Evolutionary conservation across 1,284 basidiomycete species (phyloP).

Genomic region (Irpex sp.): DNA sequence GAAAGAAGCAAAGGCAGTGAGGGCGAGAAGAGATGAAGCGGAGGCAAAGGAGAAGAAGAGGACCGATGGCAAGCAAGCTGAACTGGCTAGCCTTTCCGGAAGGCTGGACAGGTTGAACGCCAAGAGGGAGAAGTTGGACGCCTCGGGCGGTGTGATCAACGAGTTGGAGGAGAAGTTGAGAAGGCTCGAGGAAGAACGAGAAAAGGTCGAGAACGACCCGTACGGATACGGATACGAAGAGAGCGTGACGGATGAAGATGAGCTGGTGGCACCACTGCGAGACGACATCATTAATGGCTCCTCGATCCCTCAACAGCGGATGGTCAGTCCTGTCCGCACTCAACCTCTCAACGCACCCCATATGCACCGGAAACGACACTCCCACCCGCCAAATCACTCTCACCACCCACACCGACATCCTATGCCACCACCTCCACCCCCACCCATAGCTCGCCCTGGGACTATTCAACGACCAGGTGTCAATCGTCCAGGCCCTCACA

Average conservation of each 20-base stretch:
- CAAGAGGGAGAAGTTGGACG: constrained; percentile 57
- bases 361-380: constrained; percentile 28
- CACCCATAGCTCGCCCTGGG: constrained; percentile 12
- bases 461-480: constrained; percentile 21
- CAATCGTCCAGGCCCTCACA: constrained; percentile 4
- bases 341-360: not conserved
- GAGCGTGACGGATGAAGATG: constrained; percentile 10
- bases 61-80: constrained; percentile 39
- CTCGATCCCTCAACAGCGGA: constrained; percentile 10
- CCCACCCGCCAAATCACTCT: constrained; percentile 19
- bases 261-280: constrained; percentile 12
- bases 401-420: not conserved
- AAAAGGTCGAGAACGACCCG: constrained; percentile 34
- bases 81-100: constrained; percentile 36
- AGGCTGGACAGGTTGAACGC: constrained; percentile 51
- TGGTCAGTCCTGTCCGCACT: constrained; percentile 10
- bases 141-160: constrained; percentile 30
- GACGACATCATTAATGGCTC: constrained; percentile 7
- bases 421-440: not conserved
- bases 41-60: constrained; percentile 39
- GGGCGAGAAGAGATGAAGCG: constrained; percentile 31
- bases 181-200: constrained; percentile 35
- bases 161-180: constrained; percentile 39
- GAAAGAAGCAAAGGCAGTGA: constrained; percentile 28
- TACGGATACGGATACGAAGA: constrained; percentile 27